These are phyloP conservation scores for Fusarium ramigenum DNA, from an alignment of 2,329 filamentous ascomycete species.

Conservation along the genomic window DNA sequence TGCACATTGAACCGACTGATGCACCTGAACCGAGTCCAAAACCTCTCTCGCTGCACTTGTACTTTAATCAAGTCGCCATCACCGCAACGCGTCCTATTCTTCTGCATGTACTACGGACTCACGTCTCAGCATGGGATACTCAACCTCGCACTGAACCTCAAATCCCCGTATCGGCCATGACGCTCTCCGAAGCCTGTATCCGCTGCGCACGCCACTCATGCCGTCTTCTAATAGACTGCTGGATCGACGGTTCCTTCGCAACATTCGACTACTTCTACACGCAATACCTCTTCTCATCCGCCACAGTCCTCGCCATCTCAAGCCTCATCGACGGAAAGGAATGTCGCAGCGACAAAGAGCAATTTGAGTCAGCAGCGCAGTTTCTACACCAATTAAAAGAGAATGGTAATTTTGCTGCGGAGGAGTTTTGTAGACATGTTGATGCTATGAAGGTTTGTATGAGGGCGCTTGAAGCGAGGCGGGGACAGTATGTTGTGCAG, in stretches of 20 bases:
- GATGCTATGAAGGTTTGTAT: constrained; percentile 48
- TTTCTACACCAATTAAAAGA: constrained; percentile 52
- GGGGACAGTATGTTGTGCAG: constrained; percentile 23
- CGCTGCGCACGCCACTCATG: constrained; percentile 56
- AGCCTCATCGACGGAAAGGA: constrained; percentile 48
- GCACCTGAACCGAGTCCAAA: constrained; percentile 36
- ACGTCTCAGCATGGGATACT: constrained; percentile 41
- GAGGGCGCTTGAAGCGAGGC: constrained; percentile 26
- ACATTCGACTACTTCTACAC: constrained; percentile 59
- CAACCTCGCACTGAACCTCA: constrained; percentile 32
- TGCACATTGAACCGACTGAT: constrained; percentile 45
- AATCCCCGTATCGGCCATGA: constrained; percentile 47
- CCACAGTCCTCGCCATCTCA: constrained; percentile 56
- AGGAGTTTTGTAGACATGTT: constrained; percentile 54
- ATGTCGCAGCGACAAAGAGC: constrained; percentile 50
- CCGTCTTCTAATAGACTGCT: constrained; percentile 53
- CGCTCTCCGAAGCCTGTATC: constrained; percentile 55
- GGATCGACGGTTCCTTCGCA: constrained; percentile 57
- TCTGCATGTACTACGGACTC: constrained; percentile 46
- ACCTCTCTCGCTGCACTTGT: constrained; percentile 47
- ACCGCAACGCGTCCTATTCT: constrained; percentile 48
- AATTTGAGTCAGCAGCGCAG: constrained; percentile 51
- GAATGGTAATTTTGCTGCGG: constrained; percentile 53
- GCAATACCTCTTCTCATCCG: constrained; percentile 58
- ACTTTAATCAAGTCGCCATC: constrained; percentile 48